These are phyloP conservation scores for Komagataella populi DNA, from an alignment of 805 yeast species.

Conservation along the genomic window DNA sequence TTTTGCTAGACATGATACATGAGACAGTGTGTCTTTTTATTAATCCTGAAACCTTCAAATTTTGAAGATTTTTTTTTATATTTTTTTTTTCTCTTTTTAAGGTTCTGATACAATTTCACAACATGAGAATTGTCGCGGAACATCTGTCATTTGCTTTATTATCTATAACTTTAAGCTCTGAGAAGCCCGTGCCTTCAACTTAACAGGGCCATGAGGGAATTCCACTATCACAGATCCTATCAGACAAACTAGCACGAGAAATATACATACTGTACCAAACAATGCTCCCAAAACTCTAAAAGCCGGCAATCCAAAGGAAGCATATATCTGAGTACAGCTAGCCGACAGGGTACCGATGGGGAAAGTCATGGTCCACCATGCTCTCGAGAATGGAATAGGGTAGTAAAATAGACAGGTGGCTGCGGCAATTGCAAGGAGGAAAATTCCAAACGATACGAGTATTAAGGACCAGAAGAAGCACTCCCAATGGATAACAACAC, in stretches of 20 bases:
- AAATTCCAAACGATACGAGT: slow-evolving; percentile 11
- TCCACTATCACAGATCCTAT: slow-evolving; percentile 18
- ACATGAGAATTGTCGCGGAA: background rate
- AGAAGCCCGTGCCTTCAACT: background rate
- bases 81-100: too few species aligned
- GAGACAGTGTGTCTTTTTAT: background rate
- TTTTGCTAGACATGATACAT: background rate
- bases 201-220: slow-evolving; percentile 10
- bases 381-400: slow-evolving; percentile 26
- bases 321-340: slow-evolving; percentile 39
- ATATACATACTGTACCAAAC: slow-evolving; percentile 38
- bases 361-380: slow-evolving; percentile 82
- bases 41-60: background rate
- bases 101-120: background rate
- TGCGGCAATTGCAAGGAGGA: slow-evolving; percentile 19
- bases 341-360: slow-evolving; percentile 77
- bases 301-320: slow-evolving; percentile 32
- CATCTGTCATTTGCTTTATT: background rate
- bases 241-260: slow-evolving; percentile 30
- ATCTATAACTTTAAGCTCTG: background rate
- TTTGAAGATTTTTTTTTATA: background rate
- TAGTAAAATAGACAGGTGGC: slow-evolving; percentile 10
- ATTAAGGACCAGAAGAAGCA: background rate
- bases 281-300: slow-evolving; percentile 52
- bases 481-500: slow-evolving; percentile 1